These are phyloP conservation scores for Aspergillus alliaceus DNA, from an alignment of 2,329 filamentous ascomycete genomes.

Conservation along the genomic window DNA sequence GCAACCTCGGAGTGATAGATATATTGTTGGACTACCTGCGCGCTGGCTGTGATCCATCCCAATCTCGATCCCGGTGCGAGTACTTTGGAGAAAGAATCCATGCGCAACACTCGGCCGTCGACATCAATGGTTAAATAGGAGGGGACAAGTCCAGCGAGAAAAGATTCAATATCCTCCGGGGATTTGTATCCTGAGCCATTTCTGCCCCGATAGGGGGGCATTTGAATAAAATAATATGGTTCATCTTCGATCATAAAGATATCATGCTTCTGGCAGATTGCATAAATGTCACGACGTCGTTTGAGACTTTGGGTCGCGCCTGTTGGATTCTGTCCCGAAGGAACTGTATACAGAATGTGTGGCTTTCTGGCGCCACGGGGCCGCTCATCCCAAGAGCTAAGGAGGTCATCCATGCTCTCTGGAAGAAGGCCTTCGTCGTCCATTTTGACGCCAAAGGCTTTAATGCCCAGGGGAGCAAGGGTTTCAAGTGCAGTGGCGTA, in stretches of 20 bases:
- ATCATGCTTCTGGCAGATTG: neutral
- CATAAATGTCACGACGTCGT: neutral
- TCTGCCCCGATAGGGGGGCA: neutral
- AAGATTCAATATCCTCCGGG: neutral
- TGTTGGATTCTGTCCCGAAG: neutral
- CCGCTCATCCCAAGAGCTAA: neutral
- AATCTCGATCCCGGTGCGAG: conserved; percentile 72
- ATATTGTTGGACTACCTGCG: conserved; percentile 75
- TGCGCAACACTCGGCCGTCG: conserved; percentile 77
- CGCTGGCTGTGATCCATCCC: conserved; percentile 81
- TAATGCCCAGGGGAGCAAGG: neutral
- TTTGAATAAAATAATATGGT: neutral
- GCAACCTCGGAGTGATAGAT: conserved; percentile 73
- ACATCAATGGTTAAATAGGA: conserved; percentile 71
- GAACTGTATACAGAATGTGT: neutral
- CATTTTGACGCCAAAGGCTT: neutral
- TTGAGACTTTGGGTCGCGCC: neutral
- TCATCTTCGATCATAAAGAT: neutral
- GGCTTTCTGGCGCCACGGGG: neutral
- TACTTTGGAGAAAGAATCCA: conserved; percentile 86
- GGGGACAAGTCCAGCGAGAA: conserved; percentile 53
- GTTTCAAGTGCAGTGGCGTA: neutral
- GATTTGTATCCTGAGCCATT: no score
- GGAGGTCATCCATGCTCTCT: neutral
- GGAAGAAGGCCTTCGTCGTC: neutral